phyloP scores from a whole-genome alignment of 176 grass and related monocot species.

The Lolium perenne region DNA sequence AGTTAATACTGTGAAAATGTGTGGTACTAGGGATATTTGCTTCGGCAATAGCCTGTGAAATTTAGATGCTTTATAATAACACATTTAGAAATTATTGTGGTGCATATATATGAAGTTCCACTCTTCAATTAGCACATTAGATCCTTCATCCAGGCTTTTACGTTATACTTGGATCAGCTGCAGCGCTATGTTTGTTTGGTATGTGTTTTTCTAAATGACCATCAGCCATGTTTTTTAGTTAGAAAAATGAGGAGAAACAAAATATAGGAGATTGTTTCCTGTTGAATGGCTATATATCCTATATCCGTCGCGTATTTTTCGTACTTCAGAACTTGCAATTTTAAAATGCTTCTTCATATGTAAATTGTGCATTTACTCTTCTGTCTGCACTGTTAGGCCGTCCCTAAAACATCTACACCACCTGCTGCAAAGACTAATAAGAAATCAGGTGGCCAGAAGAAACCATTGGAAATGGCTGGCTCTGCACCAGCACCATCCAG shows the following conservation, averaged over 20 bases:
- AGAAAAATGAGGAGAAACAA: conserved; percentile 28
- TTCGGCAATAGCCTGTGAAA: conserved; percentile 20
- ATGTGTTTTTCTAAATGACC: conserved; percentile 26
- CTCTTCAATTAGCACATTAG: conserved; percentile 15
- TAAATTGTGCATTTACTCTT: conserved; percentile 23
- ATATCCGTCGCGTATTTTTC: conserved; percentile 17
- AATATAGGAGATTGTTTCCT: neutral
- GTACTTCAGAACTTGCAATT: conserved; percentile 23
- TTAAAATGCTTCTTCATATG: conserved; percentile 13
- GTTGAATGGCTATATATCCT: conserved; percentile 15
- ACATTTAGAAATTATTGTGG: conserved; percentile 1
- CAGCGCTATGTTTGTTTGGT: conserved; percentile 1
- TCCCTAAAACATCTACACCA: conserved; percentile 48
- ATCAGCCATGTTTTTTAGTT: neutral
- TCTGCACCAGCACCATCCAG: conserved; percentile 66
- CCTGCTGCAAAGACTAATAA: conserved; percentile 58
- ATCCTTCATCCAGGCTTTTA: neutral
- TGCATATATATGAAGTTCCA: neutral
- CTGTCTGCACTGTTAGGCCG: conserved; percentile 51
- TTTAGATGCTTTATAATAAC: conserved; percentile 11
- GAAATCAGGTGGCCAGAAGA: conserved; percentile 93
- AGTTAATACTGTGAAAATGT: neutral
- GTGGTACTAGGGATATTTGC: neutral
- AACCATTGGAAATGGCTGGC: conserved; percentile 67
- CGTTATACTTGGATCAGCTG: neutral